Percentiles rank a stretch among this genome's conserved stretches.
These are phyloP conservation scores for Pythium oligandrum DNA, from an alignment of 352 stramenopile species.

Conservation along the genomic window DNA sequence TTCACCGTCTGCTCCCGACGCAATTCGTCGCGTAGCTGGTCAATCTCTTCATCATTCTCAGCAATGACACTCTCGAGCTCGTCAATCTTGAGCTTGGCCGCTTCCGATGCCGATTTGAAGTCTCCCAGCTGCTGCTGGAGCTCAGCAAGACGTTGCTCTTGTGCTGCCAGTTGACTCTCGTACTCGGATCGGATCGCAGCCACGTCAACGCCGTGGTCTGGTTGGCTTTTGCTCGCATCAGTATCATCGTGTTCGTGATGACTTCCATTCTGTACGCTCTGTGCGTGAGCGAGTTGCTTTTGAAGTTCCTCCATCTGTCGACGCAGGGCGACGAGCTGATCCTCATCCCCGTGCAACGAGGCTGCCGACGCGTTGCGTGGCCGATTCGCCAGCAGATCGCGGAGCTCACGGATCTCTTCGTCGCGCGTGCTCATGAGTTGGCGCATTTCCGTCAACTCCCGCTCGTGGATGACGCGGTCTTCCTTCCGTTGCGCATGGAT, in stretches of 20 bases:
- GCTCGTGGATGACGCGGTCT: conserved; percentile 8
- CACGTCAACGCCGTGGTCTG: no score
- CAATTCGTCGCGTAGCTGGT: no score
- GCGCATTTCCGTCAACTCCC: conserved; percentile 8
- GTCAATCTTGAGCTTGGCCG: neutral
- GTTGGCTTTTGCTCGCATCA: no score
- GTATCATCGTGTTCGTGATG: no score
- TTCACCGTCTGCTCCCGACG: no score
- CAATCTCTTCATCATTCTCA: no score
- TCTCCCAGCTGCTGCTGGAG: conserved; percentile 8
- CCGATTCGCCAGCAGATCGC: conserved; percentile 22
- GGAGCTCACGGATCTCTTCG: conserved; percentile 6
- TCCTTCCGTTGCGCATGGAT: conserved; percentile 10
- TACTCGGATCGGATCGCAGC: no score
- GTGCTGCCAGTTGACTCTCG: no score
- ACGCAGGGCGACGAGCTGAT: conserved; percentile 13
- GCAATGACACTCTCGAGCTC: neutral
- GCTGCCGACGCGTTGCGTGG: neutral
- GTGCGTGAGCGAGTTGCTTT: no score
- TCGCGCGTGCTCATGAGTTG: conserved; percentile 6
- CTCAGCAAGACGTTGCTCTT: no score
- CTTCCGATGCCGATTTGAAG: neutral
- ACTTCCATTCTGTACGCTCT: no score
- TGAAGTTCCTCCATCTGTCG: conserved; percentile 20
- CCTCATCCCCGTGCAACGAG: no score